Evolutionary conservation across 331 rosid species (phyloP), one percentile per base, ranked within the genome.

Genomic region (Pyrus hybrid): DNA sequence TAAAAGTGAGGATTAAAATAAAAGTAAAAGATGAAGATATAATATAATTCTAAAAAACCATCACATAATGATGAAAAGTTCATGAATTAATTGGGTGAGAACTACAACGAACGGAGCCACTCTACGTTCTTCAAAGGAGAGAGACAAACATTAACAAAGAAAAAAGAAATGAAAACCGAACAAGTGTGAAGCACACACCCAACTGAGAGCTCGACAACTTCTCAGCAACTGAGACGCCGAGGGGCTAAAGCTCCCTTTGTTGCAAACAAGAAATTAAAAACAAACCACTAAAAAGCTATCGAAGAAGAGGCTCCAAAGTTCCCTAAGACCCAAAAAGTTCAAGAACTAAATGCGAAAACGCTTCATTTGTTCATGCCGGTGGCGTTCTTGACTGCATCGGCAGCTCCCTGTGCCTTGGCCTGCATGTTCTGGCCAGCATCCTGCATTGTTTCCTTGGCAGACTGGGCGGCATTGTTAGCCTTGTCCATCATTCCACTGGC

Each of bases 381-480:
- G n/a, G 93, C 90, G 78, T 90, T 66, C 87, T 87, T 91, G 69
- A 87, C 88, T 9, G 87, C 85, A 2, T 89, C 92, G 66, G 85
- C 85, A 23, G 94, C 94, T 73, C 87, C 97, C 49, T 81, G 85
- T 35, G 92, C 89, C 74, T 81, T 30, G 5, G 83, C 83, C 82
- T 49, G 75, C 74, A 87, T 11, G 61, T 84, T 88, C 29, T 81
- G 72, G 18, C 86, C 87, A 5, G 80, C 76, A 73, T 72, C 71
- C 71, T 76, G 83, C 28, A 68, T 1, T 2, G 88, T 72, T 3
- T 73, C 84, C 65, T 76, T 85, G 49, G 86, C 67, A 13, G 76
- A 77, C 28, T 83, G 74, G 17, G 84, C 80, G 9, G 56, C 76
- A 77, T 75, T 54, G 30, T 77, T 8, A 1, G 82, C 89, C 75